Base-by-base conservation (phyloP, 2,329 filamentous ascomycete genomes). In the Hypoxylon sp. region DNA sequence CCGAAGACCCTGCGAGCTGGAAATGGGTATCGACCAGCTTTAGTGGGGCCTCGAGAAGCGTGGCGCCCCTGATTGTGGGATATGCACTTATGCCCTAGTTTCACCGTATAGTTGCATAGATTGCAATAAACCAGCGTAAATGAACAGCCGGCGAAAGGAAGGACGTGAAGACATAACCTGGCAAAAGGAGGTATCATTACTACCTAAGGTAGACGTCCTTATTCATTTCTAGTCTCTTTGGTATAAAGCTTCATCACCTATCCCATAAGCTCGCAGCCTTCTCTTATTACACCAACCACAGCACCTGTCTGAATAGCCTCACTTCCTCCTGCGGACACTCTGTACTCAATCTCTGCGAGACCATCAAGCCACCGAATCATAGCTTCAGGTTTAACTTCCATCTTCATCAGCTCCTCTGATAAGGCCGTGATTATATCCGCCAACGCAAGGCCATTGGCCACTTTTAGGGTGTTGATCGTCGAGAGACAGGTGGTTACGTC, bases 251-350 rank as follows among this genome's bases (percentile, higher is more conserved):
- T 25, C 4, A 2, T 45, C 38, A 41, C 45, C 52, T 71, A 75
- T 60, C 75, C 71, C 80, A 82, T 83, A 73, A 98, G 81, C 78
- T 97, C 95, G 30, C 93, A 94, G 0, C 96, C 96, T 61, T 88
- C 91, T 67, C 96, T 86, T 45, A 99, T 88, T 4, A 97, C 93
- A 1, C 95, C 96, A 10, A 98, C 93, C 49, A 98, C 85, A 0
- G 94, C 96, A 5, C 96, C 95, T 0, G 96, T 98, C 83, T 99
- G 96, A 64, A 99, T 88, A 5, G 84, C 83, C 82, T 99, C 96
- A 64, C 90, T 94, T 1, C 92, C 94, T 21, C 96, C 96, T 46
- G 93, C 92, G 34, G 94, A 92, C 5, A 99, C 83, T 68, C 96
- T 86, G 80, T 97, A 97, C 82, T 99, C 96, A 57, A 99, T 92